These are phyloP conservation scores for Blastocrithidia nonstop DNA, from an alignment of 208 protist species.

Conservation along the genomic window DNA sequence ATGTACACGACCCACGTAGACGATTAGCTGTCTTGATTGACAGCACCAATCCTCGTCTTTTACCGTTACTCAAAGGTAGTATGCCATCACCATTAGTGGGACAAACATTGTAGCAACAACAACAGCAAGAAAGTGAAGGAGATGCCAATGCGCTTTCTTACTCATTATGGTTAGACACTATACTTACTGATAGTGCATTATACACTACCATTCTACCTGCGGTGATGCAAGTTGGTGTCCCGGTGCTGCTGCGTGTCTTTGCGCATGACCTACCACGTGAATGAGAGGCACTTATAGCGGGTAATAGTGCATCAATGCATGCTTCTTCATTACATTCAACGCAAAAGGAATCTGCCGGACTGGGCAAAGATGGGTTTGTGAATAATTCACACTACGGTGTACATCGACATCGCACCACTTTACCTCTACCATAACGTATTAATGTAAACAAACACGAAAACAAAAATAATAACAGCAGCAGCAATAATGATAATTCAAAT, in stretches of 20 bases:
- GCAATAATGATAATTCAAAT: neutral
- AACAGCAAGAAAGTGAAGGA: too few species aligned
- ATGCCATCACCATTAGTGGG: too few species aligned
- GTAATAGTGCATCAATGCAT: conserved; percentile 3
- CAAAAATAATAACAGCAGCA: neutral
- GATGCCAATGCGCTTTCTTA: too few species aligned
- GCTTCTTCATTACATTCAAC: neutral
- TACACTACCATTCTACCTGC: conserved; percentile 40
- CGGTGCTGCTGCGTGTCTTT: conserved; percentile 68
- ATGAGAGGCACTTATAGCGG: conserved; percentile 37
- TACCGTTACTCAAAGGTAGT: too few species aligned
- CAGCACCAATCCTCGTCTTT: conserved; percentile 32
- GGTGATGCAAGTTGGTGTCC: conserved; percentile 48
- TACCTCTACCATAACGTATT: too few species aligned
- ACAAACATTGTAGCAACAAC: too few species aligned
- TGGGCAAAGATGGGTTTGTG: too few species aligned
- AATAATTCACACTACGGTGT: too few species aligned
- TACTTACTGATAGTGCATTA: conserved; percentile 14
- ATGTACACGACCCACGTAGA: conserved; percentile 52
- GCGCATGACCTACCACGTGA: conserved; percentile 40
- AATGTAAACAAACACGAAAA: neutral
- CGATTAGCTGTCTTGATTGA: conserved; percentile 68
- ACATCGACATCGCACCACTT: too few species aligned
- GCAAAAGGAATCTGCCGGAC: neutral
- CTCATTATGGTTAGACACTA: too few species aligned